Conservation (phyloP, 352 stramenopile species). For the Thraustotheca clavata region DNA sequence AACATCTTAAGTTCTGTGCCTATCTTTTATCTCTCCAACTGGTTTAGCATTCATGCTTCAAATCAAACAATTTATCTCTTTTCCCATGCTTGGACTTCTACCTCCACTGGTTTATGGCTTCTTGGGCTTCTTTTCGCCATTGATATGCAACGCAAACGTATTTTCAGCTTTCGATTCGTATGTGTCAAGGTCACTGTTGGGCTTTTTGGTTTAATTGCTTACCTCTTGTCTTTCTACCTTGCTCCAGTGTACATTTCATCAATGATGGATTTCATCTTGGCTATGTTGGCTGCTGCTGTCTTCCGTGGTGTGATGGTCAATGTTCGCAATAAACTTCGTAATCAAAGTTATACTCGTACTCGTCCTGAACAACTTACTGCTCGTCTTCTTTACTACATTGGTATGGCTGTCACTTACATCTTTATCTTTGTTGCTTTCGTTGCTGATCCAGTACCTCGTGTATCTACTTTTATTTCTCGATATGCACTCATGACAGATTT, state of each 20-base stretch:
- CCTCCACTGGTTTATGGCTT: conserved; percentile 7
- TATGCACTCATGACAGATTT: conserved; percentile 10
- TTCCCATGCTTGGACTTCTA: conserved; percentile 13
- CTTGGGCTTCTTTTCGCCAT: conserved; percentile 17
- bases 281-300: conserved; percentile 13
- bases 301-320: conserved; percentile 20
- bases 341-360: conserved; percentile 5
- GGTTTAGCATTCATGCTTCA: not conserved
- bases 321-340: conserved; percentile 20
- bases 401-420: conserved; percentile 19
- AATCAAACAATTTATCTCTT: conserved; percentile 18
- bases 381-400: conserved; percentile 19
- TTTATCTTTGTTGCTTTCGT: conserved; percentile 16
- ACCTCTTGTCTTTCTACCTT: conserved; percentile 14
- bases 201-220: not conserved
- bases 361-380: conserved; percentile 19
- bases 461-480: conserved; percentile 11
- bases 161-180: conserved; percentile 16
- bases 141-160: conserved; percentile 21
- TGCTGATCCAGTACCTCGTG: conserved; percentile 14
- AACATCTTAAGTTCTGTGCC: conserved; percentile 18
- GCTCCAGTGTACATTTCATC: not conserved
- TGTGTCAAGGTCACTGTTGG: conserved; percentile 15
- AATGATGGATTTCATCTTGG: conserved; percentile 7
- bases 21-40: conserved; percentile 14